Conservation (phyloP, 2,329 filamentous ascomycete species). For the Stylonectria norvegica region DNA sequence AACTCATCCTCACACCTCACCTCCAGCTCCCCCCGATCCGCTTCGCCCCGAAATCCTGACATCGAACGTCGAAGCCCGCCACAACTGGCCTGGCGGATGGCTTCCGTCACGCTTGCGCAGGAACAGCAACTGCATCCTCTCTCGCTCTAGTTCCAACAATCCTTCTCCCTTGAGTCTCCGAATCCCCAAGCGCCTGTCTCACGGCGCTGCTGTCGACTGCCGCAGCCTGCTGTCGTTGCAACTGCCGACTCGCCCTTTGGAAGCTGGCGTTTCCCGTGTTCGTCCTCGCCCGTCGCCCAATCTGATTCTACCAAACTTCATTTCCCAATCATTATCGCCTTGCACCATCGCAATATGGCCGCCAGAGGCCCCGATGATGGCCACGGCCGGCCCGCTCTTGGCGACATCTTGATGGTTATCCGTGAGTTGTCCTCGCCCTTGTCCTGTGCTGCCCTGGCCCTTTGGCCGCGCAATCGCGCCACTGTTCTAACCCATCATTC, state of each 20-base stretch:
- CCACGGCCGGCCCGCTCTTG: constrained; percentile 53
- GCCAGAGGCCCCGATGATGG: constrained; percentile 36
- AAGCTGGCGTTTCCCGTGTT: constrained; percentile 17
- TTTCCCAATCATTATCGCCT: constrained; percentile 15
- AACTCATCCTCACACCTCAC: constrained; percentile 18
- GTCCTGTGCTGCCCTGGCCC: constrained; percentile 6
- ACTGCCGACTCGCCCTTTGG: constrained; percentile 12
- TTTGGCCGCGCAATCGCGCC: constrained; percentile 4
- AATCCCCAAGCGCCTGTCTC: constrained; percentile 3
- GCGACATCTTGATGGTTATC: constrained; percentile 67
- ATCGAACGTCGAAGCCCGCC: constrained; percentile 17
- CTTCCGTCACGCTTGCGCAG: constrained; percentile 10
- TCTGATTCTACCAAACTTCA: constrained; percentile 20
- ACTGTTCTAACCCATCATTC: constrained; percentile 14
- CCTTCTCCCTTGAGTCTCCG: constrained; percentile 10
- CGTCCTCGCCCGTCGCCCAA: constrained; percentile 10
- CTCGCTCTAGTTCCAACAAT: constrained; percentile 8
- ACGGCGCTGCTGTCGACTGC: constrained; percentile 7
- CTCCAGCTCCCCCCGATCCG: neutral
- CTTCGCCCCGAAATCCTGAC: constrained; percentile 8
- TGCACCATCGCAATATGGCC: constrained; percentile 38
- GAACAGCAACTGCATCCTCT: constrained; percentile 10
- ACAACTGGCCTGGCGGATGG: constrained; percentile 23
- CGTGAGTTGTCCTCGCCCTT: constrained; percentile 51
- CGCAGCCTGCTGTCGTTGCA: constrained; percentile 5